Conservation (phyloP, 2,329 filamentous ascomycete genomes). For the Fusarium sororula region DNA sequence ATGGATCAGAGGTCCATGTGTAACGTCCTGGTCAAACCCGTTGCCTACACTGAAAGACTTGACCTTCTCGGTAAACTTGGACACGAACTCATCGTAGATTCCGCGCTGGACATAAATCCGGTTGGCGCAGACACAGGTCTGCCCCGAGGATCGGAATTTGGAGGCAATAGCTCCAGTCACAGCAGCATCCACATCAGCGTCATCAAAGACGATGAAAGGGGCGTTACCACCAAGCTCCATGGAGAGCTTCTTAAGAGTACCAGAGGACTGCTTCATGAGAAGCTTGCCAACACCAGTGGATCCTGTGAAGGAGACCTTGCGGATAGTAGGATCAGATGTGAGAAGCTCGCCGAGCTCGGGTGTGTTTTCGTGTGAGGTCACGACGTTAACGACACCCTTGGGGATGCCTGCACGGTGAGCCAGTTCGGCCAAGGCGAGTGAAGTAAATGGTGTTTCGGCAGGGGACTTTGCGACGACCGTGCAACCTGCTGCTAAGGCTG, state of each 20-base stretch:
- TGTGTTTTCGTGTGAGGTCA: slow-evolving; percentile 84
- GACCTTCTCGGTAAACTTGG: slow-evolving; percentile 76
- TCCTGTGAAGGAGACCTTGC: slow-evolving; percentile 95
- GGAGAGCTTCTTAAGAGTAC: slow-evolving; percentile 83
- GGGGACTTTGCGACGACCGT: slow-evolving; percentile 93
- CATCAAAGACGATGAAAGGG: slow-evolving; percentile 96
- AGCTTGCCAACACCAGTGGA: slow-evolving; percentile 74
- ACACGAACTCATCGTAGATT: slow-evolving; percentile 79
- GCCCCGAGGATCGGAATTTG: slow-evolving; percentile 94
- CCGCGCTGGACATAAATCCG: slow-evolving; percentile 81
- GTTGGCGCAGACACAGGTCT: slow-evolving; percentile 94
- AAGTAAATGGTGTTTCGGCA: slow-evolving; percentile 90
- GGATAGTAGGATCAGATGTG: slow-evolving; percentile 76
- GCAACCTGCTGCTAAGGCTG: slow-evolving; percentile 91
- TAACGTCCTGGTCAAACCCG: slow-evolving; percentile 75
- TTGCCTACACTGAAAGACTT: slow-evolving; percentile 78
- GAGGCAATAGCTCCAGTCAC: slow-evolving; percentile 83
- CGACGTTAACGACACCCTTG: slow-evolving; percentile 87
- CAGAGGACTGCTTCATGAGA: slow-evolving; percentile 88
- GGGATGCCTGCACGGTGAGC: slow-evolving; percentile 88
- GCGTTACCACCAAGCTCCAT: slow-evolving; percentile 96
- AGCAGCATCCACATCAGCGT: slow-evolving; percentile 86
- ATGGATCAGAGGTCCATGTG: slow-evolving; percentile 88
- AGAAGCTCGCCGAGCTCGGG: slow-evolving; percentile 79
- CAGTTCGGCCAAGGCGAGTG: slow-evolving; percentile 87